Evolutionary conservation across 2,329 filamentous ascomycete genomes (phyloP), one percentile per base, ranked within the genome.

Genomic region (Tetracladium maxilliforme): DNA sequence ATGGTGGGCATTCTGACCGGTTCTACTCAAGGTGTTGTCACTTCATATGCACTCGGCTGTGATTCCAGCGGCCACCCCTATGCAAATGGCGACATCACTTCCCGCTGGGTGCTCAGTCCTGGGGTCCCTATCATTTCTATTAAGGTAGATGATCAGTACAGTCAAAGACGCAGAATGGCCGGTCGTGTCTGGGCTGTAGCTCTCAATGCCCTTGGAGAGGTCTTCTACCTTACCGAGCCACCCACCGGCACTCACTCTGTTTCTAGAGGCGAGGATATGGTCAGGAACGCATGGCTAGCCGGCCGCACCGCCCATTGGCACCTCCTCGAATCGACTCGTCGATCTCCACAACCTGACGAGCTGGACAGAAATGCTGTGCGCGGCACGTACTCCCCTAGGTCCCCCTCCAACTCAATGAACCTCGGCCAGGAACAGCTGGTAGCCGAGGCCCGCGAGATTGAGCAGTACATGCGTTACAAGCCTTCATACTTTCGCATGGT

Each of bases 131-230:
- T 98, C 32, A 66, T 94, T 27, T 69, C 72, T 2, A 70, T 98
- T 31, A 70, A 70, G 22, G 68, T 93, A 6, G 90, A 98, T 40
- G 84, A 93, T 15, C 70, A 70, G 26, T 90, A 84, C 48, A 86
- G 65, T 24, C 48, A 63, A 14, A 75, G 72, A 37, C 73, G 86
- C 16, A 74, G 75, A 43, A 56, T 65, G 4, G 58, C 73, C 24
- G 67, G 70, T 9, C 73, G 86, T 15, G 67, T 90, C 9, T 95
- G 84, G 83, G 83, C 81, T n/a, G 76, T 87, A 21, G 81, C 72
- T n/a, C 52, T 98, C 26, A 98, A 98, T 45, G 87, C 90, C 1
- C 58, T 98, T 7, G 90, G 90, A 2, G 90, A 98, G 47, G 58
- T 93, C 0, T 95, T 77, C 47, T 93, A 87, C 38, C 58, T 95